phyloP scores from a whole-genome alignment of 495 filamentous ascomycete genomes.

The Aspergillus cristatus region DNA sequence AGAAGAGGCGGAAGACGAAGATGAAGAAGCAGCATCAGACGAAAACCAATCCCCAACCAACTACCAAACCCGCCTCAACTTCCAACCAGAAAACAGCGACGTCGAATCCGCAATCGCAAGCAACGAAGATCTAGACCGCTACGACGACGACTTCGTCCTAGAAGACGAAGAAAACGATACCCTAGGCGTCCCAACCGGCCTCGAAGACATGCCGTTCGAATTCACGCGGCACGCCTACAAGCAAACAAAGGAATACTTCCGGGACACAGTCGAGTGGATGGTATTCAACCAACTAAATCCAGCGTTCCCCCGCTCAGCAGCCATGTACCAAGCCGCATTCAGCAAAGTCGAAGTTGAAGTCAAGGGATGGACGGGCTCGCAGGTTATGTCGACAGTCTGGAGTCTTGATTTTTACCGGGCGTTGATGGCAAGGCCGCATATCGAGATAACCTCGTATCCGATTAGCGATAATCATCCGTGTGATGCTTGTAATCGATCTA shows the following conservation, averaged over 20 bases:
- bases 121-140: slow-evolving; percentile 43
- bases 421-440: slow-evolving; percentile 54
- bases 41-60: not conserved
- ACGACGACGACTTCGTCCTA: slow-evolving; percentile 63
- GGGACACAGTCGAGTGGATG: slow-evolving; percentile 73
- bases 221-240: slow-evolving; percentile 59
- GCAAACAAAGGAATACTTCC: slow-evolving; percentile 68
- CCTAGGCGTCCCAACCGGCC: slow-evolving; percentile 49
- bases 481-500: slow-evolving; percentile 66
- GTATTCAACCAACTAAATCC: slow-evolving; percentile 71
- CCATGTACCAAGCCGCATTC: slow-evolving; percentile 63
- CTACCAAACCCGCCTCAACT: slow-evolving; percentile 1
- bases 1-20: slow-evolving; percentile 15
- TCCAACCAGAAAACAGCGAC: slow-evolving; percentile 19
- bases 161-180: slow-evolving; percentile 52
- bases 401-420: slow-evolving; percentile 53
- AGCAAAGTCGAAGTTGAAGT: slow-evolving; percentile 66
- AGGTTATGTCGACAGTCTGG: slow-evolving; percentile 69
- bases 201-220: slow-evolving; percentile 57
- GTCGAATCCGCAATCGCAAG: slow-evolving; percentile 25
- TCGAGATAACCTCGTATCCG: slow-evolving; percentile 25
- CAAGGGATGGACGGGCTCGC: slow-evolving; percentile 55
- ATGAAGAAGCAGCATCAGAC: slow-evolving; percentile 11
- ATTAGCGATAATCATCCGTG: slow-evolving; percentile 42
- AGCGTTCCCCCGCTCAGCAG: slow-evolving; percentile 54